Percentiles rank a stretch among this genome's conserved stretches.
phyloP scores from a whole-genome alignment of 768 basidiomycete species.

The Ramaria rubella region DNA sequence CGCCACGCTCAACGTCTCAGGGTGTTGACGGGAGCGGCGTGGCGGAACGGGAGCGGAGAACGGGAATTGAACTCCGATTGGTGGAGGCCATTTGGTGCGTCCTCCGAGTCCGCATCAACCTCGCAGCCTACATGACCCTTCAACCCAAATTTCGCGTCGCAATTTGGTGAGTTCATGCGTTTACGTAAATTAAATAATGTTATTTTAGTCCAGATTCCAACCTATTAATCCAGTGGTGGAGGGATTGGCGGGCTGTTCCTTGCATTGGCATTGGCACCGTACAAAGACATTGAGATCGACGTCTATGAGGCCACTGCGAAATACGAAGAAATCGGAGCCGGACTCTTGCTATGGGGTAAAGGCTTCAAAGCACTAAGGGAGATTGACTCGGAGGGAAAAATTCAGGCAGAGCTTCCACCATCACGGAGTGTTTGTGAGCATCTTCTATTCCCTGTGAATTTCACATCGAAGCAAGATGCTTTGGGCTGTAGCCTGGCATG shows the following conservation, averaged over 20 bases:
- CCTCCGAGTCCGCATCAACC: no score
- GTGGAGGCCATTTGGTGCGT: no score
- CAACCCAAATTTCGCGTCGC: conserved; percentile 47
- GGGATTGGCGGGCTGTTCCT: conserved; percentile 29
- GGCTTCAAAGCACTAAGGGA: conserved; percentile 22
- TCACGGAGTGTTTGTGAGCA: no score
- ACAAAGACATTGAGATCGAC: conserved; percentile 21
- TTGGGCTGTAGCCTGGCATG: no score
- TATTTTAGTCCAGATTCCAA: background rate
- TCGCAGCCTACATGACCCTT: no score
- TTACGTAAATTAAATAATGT: background rate
- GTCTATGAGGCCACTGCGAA: conserved; percentile 32
- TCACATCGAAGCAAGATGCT: no score
- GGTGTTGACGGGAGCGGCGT: conserved; percentile 24
- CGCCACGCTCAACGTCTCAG: conserved; percentile 66
- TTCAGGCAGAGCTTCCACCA: conserved; percentile 22
- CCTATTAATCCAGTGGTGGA: conserved; percentile 18
- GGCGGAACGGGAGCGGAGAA: no score
- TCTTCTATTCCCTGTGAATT: no score
- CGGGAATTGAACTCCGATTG: no score
- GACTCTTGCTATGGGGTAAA: conserved; percentile 26
- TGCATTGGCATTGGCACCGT: conserved; percentile 23
- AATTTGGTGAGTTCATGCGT: conserved; percentile 50
- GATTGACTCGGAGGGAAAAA: conserved; percentile 20
- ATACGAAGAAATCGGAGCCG: conserved; percentile 46